These are phyloP conservation scores for Teunomyces aglyptinius DNA, from an alignment of 805 yeast genomes.

Conservation along the genomic window DNA sequence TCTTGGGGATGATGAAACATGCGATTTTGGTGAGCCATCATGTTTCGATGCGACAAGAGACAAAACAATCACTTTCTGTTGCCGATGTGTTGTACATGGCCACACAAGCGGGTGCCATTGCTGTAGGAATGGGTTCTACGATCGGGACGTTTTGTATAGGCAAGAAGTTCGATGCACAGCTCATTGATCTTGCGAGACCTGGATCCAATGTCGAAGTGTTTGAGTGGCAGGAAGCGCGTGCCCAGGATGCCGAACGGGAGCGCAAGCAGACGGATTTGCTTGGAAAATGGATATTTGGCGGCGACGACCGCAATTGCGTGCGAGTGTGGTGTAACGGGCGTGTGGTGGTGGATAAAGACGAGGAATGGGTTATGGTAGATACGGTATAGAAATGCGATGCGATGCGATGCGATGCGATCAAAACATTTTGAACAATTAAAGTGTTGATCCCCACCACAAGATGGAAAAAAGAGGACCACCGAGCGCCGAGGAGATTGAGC, in stretches of 20 bases:
- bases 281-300: conserved; percentile 89
- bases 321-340: conserved; percentile 84
- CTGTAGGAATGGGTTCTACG: conserved; percentile 52
- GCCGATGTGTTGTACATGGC: conserved; percentile 77
- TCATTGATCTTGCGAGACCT: conserved; percentile 56
- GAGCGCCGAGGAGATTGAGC: conserved; percentile 13
- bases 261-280: conserved; percentile 50
- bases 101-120: conserved; percentile 87
- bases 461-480: conserved; percentile 10
- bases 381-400: not conserved
- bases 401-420: conserved; percentile 1
- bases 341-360: conserved; percentile 48
- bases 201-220: conserved; percentile 72
- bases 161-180: conserved; percentile 80
- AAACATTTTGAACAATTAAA: not conserved
- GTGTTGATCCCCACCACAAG: not conserved
- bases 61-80: conserved; percentile 54
- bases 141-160: conserved; percentile 77
- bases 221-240: conserved; percentile 60
- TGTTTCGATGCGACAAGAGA: conserved; percentile 24
- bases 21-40: conserved; percentile 42
- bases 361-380: not conserved
- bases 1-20: conserved; percentile 33
- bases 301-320: conserved; percentile 86
- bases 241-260: conserved; percentile 10